Base-by-base conservation (phyloP, 805 yeast genomes). In the Suhomyces prunicola region DNA sequence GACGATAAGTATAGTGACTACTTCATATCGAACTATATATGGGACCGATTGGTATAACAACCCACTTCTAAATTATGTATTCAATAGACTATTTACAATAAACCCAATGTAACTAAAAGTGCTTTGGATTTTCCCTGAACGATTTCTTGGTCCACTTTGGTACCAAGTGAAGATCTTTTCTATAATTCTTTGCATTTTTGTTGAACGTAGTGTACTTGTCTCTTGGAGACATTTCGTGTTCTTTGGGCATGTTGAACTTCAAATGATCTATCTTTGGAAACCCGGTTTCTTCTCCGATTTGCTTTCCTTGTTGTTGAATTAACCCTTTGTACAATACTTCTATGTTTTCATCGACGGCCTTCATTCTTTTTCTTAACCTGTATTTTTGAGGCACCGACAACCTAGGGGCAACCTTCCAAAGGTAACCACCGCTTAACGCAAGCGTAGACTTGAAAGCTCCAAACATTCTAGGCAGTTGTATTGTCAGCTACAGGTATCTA, bases 61-160 rank as follows among this genome's bases (percentile, higher is more conserved):
- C 17, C 13, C 8, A 5, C 12, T 42, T 23, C 12, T 22, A 9
- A 24, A 24, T 50, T 45, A 45, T 29, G 33, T 12, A 29, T 49
- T 39, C 29, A 29, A 51, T 24, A 24, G 41, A 31, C 41, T 51
- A 51, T 50, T 48, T 55, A 44, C 45, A 45, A 19, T 22, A 6
- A 23, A 13, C 19, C 23, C 46, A 31, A 46, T 33, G 5, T 4
- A 13, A 13, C 66, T 74, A 88, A 68, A 81, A 86, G 65, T 85
- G 79, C 54, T 79, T 79, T 45, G 97, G 97, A 64, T 88, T 87
- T 54, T 81, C 84, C 75, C 97, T 85, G 69, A 86, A 80, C 7
- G 96, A 83, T 57, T 83, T 68, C 74, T 86, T 90, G 51, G 97
- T 91, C 96, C 97, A 91, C 67, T 91, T 89, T 19, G 97, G 97